phyloP scores from a whole-genome alignment of 75 land plant genomes.

The Isoetes taiwanensis region DNA sequence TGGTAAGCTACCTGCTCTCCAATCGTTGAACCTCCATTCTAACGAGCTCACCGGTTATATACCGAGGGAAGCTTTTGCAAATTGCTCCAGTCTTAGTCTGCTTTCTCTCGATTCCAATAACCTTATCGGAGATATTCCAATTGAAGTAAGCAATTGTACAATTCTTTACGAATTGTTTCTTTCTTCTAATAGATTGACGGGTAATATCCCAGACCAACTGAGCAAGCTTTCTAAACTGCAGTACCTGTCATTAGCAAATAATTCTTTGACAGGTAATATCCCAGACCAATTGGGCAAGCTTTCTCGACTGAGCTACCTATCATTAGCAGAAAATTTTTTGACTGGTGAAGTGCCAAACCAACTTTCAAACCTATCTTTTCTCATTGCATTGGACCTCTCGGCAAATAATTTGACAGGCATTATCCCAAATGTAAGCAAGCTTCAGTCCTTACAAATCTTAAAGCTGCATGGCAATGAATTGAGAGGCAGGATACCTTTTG shows the following conservation, averaged over 20 bases:
- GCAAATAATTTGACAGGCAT: no score
- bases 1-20: neutral
- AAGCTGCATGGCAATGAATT: no score
- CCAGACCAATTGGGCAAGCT: neutral
- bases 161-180: neutral
- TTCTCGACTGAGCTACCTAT: neutral
- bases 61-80: neutral
- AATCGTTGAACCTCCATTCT: neutral
- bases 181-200: neutral
- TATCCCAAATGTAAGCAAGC: no score
- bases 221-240: neutral
- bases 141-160: neutral
- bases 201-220: neutral
- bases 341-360: neutral
- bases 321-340: neutral
- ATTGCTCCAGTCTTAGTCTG: no score
- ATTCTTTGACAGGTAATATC: neutral
- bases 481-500: no score
- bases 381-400: no score
- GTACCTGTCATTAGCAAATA: neutral
- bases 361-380: neutral
- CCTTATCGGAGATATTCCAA: neutral
- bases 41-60: neutral
- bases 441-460: no score
- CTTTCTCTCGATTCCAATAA: neutral